These are phyloP conservation scores for Cryptosporidium felis DNA, from an alignment of 169 alveolate species.

Conservation along the genomic window DNA sequence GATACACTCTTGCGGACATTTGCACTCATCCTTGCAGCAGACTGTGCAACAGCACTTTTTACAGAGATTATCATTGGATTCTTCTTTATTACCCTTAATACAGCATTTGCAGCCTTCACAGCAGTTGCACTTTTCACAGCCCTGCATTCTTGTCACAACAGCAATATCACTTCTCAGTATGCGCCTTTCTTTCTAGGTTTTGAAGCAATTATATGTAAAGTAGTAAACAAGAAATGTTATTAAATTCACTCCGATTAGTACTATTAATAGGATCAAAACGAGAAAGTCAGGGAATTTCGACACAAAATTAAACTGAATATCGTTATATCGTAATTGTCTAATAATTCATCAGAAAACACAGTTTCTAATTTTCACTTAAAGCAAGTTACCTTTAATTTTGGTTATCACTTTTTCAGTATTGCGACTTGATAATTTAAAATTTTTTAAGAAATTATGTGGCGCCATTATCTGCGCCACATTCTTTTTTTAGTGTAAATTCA, in stretches of 20 bases:
- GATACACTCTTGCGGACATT: not conserved
- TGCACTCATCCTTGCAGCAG: constrained; percentile 3
- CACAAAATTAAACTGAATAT: too few species aligned
- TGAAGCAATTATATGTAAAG: not conserved
- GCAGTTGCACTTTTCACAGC: constrained; percentile 1
- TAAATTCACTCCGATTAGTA: not conserved
- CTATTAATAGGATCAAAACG: not conserved
- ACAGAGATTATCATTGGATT: not conserved
- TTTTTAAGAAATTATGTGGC: too few species aligned
- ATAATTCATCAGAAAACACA: too few species aligned
- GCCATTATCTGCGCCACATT: too few species aligned
- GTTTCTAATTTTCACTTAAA: too few species aligned
- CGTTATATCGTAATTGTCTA: too few species aligned
- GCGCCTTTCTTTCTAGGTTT: not conserved
- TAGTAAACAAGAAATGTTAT: not conserved
- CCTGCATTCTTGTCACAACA: not conserved
- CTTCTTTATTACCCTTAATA: not conserved
- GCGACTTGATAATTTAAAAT: too few species aligned
- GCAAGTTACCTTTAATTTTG: too few species aligned
- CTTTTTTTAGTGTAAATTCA: too few species aligned
- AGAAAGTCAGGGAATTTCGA: too few species aligned
- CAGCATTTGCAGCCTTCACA: not conserved
- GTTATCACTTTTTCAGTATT: too few species aligned
- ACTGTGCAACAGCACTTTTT: not conserved
- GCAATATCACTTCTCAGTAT: too few species aligned